A percentile compares a stretch with the other conserved stretches of the same genome.
Conservation (phyloP, 768 basidiomycete genomes). For the Xerocomus spinulosus region DNA sequence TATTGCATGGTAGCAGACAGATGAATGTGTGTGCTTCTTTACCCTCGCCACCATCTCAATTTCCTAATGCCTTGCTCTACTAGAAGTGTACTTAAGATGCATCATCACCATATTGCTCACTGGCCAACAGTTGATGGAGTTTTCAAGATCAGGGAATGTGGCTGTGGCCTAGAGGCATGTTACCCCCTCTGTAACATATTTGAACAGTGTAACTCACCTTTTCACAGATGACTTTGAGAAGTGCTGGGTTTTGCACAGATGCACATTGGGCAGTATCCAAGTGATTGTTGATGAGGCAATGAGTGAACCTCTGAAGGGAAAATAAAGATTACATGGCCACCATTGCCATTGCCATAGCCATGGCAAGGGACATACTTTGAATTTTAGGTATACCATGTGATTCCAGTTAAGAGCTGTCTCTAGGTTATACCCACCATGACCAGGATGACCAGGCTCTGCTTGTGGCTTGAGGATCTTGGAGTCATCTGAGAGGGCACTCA, state of each 20-base stretch:
- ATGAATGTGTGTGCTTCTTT: neutral
- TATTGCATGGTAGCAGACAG: neutral
- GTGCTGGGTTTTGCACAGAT: constrained; percentile 1
- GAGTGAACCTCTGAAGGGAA: neutral
- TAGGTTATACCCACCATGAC: constrained; percentile 25
- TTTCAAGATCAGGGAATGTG: neutral
- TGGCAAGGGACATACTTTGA: constrained; percentile 26
- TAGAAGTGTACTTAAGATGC: no score
- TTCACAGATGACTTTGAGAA: neutral
- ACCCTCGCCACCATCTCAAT: constrained; percentile 5
- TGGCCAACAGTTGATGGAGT: no score
- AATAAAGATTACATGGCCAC: neutral
- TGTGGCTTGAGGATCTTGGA: constrained; percentile 24
- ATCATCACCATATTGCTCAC: no score
- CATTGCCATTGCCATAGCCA: neutral
- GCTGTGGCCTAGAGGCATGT: neutral
- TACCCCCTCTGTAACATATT: neutral
- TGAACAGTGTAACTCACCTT: neutral
- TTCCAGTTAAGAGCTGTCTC: constrained; percentile 19
- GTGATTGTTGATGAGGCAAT: constrained; percentile 5
- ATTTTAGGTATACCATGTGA: constrained; percentile 5
- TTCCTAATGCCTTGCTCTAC: no score
- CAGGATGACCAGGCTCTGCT: constrained; percentile 21
- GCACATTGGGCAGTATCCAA: constrained; percentile 6
- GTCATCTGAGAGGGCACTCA: constrained; percentile 1